phyloP scores from a whole-genome alignment of 2,329 filamentous ascomycete genomes.

The Pochonia chlamydosporia region DNA sequence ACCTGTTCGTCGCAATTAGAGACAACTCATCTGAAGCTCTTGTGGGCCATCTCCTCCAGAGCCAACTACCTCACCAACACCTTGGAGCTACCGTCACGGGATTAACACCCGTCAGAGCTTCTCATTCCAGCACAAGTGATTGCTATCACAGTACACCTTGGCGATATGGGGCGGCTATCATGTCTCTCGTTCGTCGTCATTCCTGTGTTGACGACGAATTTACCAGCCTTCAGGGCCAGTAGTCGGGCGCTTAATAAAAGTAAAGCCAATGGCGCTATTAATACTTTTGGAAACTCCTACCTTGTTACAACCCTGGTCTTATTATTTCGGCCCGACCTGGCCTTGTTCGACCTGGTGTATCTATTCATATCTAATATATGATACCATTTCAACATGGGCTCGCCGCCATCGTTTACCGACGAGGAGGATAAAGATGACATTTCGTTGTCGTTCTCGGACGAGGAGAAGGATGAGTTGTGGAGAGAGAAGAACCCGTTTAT shows the following conservation, averaged over 20 bases:
- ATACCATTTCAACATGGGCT: background rate
- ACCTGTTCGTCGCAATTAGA: background rate
- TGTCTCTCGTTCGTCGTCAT: background rate
- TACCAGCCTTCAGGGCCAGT: background rate
- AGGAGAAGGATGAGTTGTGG: slow-evolving; percentile 1
- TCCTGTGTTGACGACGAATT: background rate
- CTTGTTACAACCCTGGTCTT: background rate
- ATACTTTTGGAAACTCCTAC: background rate
- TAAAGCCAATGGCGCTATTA: background rate
- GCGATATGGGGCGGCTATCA: background rate
- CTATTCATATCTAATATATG: background rate
- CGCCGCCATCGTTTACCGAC: background rate
- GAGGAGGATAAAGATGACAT: slow-evolving; percentile 3
- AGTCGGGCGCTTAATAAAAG: background rate
- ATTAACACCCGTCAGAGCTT: background rate
- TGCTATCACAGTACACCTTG: background rate
- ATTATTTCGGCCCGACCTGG: background rate
- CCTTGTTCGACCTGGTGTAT: background rate
- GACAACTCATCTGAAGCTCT: background rate
- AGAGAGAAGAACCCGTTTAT: background rate
- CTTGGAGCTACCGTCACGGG: background rate
- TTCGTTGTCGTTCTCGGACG: background rate
- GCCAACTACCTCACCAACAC: too few relatives aligned
- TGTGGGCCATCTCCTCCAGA: background rate
- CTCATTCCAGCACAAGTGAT: background rate